phyloP scores from a whole-genome alignment of 164 flowering plant genomes.

The Hamamelis virginiana region DNA sequence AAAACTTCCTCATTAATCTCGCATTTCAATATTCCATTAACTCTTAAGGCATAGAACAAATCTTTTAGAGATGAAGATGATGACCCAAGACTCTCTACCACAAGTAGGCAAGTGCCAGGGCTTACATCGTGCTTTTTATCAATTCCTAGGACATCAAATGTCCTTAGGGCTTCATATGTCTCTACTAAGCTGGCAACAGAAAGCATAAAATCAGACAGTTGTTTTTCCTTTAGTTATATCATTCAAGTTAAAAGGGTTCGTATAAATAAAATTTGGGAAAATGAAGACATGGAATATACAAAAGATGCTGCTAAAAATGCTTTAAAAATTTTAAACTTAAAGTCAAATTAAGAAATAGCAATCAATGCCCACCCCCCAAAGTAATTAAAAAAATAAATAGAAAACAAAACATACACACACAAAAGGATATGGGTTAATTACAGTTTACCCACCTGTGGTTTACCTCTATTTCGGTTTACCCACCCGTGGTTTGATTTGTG shows the following conservation, averaged over 20 bases:
- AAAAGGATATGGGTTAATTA: too few species aligned
- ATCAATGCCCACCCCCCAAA: too few species aligned
- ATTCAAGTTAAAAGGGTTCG: not conserved
- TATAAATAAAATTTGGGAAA: too few species aligned
- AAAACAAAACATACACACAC: too few species aligned
- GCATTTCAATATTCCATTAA: constrained; percentile 62
- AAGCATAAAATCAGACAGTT: constrained; percentile 8
- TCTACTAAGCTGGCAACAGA: constrained; percentile 65
- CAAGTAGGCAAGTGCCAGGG: constrained; percentile 44
- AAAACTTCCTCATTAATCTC: constrained; percentile 39
- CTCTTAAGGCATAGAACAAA: constrained; percentile 62
- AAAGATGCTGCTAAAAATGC: too few species aligned
- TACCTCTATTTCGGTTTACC: too few species aligned
- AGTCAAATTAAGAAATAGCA: too few species aligned
- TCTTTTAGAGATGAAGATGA: constrained; percentile 59
- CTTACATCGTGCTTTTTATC: constrained; percentile 42
- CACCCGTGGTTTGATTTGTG: too few species aligned
- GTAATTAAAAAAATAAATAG: too few species aligned
- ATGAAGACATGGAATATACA: too few species aligned
- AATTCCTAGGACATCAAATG: constrained; percentile 76
- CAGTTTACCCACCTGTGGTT: too few species aligned
- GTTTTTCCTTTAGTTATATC: not conserved
- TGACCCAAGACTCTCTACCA: constrained; percentile 46
- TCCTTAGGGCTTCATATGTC: constrained; percentile 73
- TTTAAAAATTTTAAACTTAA: too few species aligned